Evolutionary conservation across 768 basidiomycete species (phyloP), one percentile per base, ranked within the genome.

Genomic region (Boletus coccyginus): DNA sequence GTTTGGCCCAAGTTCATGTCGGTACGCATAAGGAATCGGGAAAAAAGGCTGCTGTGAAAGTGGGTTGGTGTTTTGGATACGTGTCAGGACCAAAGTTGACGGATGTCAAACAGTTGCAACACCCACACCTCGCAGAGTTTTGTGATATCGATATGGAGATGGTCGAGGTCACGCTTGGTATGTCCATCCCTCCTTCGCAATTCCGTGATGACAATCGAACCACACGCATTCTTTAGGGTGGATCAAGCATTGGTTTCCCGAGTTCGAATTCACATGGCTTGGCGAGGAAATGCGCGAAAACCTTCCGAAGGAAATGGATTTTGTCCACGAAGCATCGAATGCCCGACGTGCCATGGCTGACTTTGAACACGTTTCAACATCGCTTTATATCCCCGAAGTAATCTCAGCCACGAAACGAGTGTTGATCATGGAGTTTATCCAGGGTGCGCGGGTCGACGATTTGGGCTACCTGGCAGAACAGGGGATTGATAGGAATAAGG

Each of bases 251-350:
- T 85, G 92, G 81, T 98, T 98, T 71, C 97, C 97, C 2, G 87
- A 94, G 52, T 99, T 98, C 63, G 95, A 98, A 69, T 91, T 96
- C 66, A 87, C 86, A 0, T 97, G 94, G 95, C 79, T 96, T 12
- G 76, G 89, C 56, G 91, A 94, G 62, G 97, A 98, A 75, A 98
- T 99, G 95, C 85, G 88, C 33, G 83, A 86, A 60, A 94, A 94
- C 67, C 74, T 92, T 31, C 94, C 93, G 0, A 88, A 89, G 63
- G 95, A 98, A 73, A 92, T 98, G 92, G 86, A 99, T 73, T 98
- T 99, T 66, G 73, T 83, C 14, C 86, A 93, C 61, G 97, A 99
- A 76, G 93, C 94, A 3, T 70, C 74, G 9, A 99, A 98, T 68
- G 88, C 97, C 5, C 78, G 76, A n/a, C 80, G 85, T 31, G 85